phyloP scores from a whole-genome alignment of 305 asterid species.

The Fraxinus nigra region DNA sequence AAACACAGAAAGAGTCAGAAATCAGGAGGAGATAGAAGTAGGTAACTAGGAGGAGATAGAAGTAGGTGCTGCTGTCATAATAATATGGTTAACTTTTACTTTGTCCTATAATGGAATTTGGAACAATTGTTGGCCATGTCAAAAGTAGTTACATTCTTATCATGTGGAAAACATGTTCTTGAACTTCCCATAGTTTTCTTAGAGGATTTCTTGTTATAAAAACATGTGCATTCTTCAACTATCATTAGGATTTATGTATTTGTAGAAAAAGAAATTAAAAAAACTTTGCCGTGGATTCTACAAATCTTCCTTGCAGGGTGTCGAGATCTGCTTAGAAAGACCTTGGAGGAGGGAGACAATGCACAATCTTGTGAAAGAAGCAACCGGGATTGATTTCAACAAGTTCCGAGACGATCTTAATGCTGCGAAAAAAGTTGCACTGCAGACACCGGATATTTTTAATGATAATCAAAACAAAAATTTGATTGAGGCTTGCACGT shows the following conservation, averaged over 20 bases:
- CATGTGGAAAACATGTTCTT: not conserved
- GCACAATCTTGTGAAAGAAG: conserved; percentile 95
- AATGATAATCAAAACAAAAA: conserved; percentile 39
- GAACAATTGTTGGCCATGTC: not conserved
- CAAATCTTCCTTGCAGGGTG: conserved; percentile 49
- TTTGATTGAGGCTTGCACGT: conserved; percentile 71
- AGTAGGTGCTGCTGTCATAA: not conserved
- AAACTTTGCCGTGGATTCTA: not conserved
- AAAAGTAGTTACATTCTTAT: not conserved
- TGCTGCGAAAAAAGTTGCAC: conserved; percentile 62
- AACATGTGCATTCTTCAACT: not conserved
- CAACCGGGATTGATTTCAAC: conserved; percentile 73
- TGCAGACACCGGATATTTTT: conserved; percentile 37
- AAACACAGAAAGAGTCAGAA: not conserved
- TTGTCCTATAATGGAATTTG: not conserved
- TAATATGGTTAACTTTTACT: not conserved
- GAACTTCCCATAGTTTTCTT: not conserved
- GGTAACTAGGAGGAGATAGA: not conserved
- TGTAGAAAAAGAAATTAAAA: not conserved
- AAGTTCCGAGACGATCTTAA: conserved; percentile 57
- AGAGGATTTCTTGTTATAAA: not conserved
- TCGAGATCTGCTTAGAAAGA: conserved; percentile 81
- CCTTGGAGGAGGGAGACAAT: conserved; percentile 99
- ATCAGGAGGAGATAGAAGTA: not conserved
- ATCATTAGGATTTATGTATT: not conserved